Evolutionary conservation across 345 rosid genomes (phyloP).

Genomic region (Corchorus olitorius): DNA sequence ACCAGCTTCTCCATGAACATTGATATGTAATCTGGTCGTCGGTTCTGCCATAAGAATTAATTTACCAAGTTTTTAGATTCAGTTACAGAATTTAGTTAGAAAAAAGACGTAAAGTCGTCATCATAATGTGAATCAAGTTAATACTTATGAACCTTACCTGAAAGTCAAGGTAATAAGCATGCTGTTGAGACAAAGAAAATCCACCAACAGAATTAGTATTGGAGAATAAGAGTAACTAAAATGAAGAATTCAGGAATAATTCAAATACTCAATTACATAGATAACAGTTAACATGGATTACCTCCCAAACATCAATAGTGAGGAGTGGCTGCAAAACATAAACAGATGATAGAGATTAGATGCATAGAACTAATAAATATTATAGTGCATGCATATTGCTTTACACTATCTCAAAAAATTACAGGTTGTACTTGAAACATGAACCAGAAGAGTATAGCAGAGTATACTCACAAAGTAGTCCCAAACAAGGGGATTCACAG

Average conservation of each 20-base stretch:
- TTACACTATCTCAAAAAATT: neutral
- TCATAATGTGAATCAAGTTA: conserved; percentile 8
- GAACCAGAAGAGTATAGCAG: conserved; percentile 10
- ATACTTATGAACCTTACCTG: conserved; percentile 49
- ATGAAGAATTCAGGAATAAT: conserved; percentile 5
- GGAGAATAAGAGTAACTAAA: neutral
- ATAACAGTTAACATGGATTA: conserved; percentile 24
- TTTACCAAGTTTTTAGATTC: neutral
- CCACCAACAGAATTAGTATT: conserved; percentile 20
- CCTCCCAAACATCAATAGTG: conserved; percentile 98
- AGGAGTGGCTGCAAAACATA: conserved; percentile 80
- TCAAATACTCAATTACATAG: neutral
- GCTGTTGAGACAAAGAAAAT: conserved; percentile 52
- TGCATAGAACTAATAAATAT: conserved; percentile 9
- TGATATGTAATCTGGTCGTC: conserved; percentile 64
- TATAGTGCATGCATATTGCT: neutral
- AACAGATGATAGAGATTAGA: conserved; percentile 25
- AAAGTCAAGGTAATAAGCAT: conserved; percentile 90
- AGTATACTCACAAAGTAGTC: conserved; percentile 68
- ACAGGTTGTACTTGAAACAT: neutral
- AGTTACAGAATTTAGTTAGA: neutral
- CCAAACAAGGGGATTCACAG: conserved; percentile 95
- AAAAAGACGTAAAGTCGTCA: neutral
- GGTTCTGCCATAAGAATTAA: conserved; percentile 48
- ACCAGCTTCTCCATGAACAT: conserved; percentile 78